Evolutionary conservation across 345 rosid species (phyloP).

Genomic region (Rhizophora mangle): DNA sequence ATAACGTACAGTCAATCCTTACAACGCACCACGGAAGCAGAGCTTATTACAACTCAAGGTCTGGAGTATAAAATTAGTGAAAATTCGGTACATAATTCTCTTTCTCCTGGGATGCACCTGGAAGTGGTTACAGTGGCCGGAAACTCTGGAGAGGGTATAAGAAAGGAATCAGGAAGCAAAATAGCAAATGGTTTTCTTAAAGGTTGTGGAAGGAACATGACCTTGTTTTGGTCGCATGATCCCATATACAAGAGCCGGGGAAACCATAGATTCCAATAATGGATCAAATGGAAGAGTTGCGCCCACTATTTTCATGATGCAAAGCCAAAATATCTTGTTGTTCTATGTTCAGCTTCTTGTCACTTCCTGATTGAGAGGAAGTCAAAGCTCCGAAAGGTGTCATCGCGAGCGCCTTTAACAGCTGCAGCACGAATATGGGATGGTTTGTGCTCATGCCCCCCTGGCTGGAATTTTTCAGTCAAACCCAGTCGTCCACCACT

Average conservation of each 20-base stretch:
- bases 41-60: conserved; percentile 2
- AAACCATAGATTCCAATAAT: background rate
- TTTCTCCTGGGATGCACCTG: background rate
- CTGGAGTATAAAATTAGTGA: background rate
- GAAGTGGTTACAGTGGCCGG: conserved; percentile 10
- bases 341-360: conserved; percentile 3
- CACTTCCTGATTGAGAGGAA: conserved; percentile 49
- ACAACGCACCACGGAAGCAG: background rate
- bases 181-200: background rate
- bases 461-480: conserved; percentile 22
- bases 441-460: conserved; percentile 52
- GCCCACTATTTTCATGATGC: background rate
- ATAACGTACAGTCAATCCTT: too few species aligned
- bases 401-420: conserved; percentile 58
- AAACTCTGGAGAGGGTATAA: background rate
- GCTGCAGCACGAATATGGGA: conserved; percentile 52
- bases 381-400: conserved; percentile 70
- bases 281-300: background rate
- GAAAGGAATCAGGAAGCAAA: background rate
- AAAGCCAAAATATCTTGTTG: background rate
- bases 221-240: background rate
- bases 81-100: background rate
- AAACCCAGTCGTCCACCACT: conserved; percentile 24
- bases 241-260: conserved; percentile 12
- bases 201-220: background rate